Percentiles rank a stretch among this genome's conserved stretches.
These are phyloP conservation scores for Aspergillus sp. DNA, from an alignment of 2,329 filamentous ascomycete genomes.

Conservation along the genomic window DNA sequence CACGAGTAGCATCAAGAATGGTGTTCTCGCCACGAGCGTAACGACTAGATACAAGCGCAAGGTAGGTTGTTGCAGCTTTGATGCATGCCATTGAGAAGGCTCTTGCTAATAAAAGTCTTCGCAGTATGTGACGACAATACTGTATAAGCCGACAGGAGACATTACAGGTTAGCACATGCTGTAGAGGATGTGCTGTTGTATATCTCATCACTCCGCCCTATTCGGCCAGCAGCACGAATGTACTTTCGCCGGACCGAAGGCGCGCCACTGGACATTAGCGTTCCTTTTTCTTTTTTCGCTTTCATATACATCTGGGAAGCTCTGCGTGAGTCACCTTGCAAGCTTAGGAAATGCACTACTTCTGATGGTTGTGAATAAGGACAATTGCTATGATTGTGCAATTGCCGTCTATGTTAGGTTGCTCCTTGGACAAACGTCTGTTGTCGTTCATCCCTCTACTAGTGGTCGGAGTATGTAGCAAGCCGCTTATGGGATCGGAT, in stretches of 20 bases:
- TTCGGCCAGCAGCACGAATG: neutral
- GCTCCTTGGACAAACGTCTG: no score
- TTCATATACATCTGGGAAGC: neutral
- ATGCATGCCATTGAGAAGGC: no score
- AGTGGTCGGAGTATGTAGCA: neutral
- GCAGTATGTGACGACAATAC: slow-evolving; percentile 94
- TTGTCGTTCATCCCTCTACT: no score
- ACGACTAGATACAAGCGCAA: slow-evolving; percentile 98
- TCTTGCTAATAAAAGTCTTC: slow-evolving; percentile 19
- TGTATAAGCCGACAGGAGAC: slow-evolving; percentile 81
- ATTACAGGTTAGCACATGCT: slow-evolving; percentile 29
- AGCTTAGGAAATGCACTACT: neutral
- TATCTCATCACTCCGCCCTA: neutral
- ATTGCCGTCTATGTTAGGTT: neutral
- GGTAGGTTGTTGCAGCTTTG: slow-evolving; percentile 27
- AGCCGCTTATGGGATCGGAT: neutral
- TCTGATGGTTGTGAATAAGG: neutral
- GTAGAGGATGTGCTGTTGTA: neutral
- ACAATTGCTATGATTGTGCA: neutral
- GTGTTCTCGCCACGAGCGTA: slow-evolving; percentile 89
- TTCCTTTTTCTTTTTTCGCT: neutral
- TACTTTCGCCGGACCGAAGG: neutral
- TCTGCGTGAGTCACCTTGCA: neutral
- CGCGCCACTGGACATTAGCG: neutral
- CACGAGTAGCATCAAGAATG: slow-evolving; percentile 97